phyloP scores from a whole-genome alignment of 2,329 filamentous ascomycete genomes.

The Pseudonectria foliicola region DNA sequence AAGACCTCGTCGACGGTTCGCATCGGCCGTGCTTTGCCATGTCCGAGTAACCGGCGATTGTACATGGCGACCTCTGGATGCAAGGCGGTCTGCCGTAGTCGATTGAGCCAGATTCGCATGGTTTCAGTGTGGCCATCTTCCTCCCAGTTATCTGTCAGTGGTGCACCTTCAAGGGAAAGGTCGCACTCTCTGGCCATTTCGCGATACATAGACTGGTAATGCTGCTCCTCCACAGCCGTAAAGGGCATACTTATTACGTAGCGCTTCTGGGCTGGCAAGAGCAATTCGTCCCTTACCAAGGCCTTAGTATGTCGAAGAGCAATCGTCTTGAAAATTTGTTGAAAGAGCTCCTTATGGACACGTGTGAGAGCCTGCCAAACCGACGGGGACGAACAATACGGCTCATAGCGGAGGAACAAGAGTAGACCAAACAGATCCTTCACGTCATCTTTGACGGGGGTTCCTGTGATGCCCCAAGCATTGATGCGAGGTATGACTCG shows the following conservation, averaged over 20 bases:
- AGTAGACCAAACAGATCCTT: constrained; percentile 73
- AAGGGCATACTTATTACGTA: constrained; percentile 87
- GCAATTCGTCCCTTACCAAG: constrained; percentile 68
- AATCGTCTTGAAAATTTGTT: constrained; percentile 61
- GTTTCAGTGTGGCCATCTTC: constrained; percentile 56
- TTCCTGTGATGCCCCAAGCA: constrained; percentile 85
- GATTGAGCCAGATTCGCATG: constrained; percentile 74
- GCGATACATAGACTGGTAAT: constrained; percentile 70
- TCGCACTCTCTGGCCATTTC: constrained; percentile 66
- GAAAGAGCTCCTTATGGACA: constrained; percentile 57
- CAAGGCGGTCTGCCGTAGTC: constrained; percentile 73
- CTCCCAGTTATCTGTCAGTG: constrained; percentile 56
- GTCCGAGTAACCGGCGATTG: constrained; percentile 57
- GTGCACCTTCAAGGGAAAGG: constrained; percentile 57
- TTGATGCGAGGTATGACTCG: constrained; percentile 74
- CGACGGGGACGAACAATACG: constrained; percentile 57
- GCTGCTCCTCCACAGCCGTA: constrained; percentile 81
- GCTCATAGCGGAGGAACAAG: constrained; percentile 71
- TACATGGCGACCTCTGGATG: constrained; percentile 74
- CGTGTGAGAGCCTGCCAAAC: constrained; percentile 63
- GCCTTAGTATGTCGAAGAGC: constrained; percentile 82
- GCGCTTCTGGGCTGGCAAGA: constrained; percentile 74
- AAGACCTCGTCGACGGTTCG: constrained; percentile 82
- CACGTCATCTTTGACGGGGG: constrained; percentile 75
- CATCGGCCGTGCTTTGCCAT: constrained; percentile 57